Conservation (phyloP, 805 yeast species). For the Saccharomycopsis javanensis region DNA sequence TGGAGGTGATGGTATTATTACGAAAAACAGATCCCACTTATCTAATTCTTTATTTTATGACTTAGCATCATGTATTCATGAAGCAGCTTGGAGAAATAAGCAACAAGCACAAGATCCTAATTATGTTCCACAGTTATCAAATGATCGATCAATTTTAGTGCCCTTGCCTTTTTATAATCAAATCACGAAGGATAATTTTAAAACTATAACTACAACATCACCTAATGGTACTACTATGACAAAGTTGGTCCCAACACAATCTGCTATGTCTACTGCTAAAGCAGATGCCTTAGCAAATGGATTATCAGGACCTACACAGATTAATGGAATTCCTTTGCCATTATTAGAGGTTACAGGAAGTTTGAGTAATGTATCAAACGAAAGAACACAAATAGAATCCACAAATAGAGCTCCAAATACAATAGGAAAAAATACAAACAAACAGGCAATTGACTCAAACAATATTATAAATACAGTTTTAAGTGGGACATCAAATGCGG, state of each 20-base stretch:
- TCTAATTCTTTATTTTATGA: conserved; percentile 89
- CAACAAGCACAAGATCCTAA: conserved; percentile 12
- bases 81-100: conserved; percentile 65
- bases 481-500: background rate
- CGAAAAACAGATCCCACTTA: conserved; percentile 84
- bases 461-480: background rate
- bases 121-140: conserved; percentile 9
- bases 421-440: background rate
- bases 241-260: conserved; percentile 77
- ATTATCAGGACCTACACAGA: conserved; percentile 42
- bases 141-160: conserved; percentile 31
- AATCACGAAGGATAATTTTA: conserved; percentile 81
- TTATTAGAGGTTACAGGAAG: conserved; percentile 80
- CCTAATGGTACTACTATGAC: conserved; percentile 91
- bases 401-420: background rate
- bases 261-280: conserved; percentile 56
- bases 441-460: background rate
- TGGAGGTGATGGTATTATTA: conserved; percentile 62
- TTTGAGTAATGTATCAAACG: conserved; percentile 25
- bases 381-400: background rate
- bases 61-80: conserved; percentile 89
- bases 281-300: conserved; percentile 50
- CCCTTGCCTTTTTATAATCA: conserved; percentile 89
- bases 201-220: conserved; percentile 73
- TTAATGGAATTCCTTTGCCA: conserved; percentile 58